A percentile compares a stretch with the other conserved stretches of the same genome.
Evolutionary conservation across 768 basidiomycete species (phyloP).

Genomic region (Arthromyces matolae): DNA sequence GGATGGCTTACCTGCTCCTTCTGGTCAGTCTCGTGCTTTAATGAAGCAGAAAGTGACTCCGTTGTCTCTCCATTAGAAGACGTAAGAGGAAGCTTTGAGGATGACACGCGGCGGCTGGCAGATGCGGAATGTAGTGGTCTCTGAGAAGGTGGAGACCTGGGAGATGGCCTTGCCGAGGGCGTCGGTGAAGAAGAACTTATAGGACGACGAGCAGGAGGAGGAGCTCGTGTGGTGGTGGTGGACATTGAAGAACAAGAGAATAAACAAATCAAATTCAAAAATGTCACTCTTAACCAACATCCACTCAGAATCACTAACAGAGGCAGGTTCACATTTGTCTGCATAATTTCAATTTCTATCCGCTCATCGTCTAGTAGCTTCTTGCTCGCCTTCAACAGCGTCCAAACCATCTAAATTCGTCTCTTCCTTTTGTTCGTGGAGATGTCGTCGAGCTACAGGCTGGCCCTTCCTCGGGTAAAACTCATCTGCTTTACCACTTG

Average conservation of each 20-base stretch:
- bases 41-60: constrained; percentile 55
- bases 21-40: constrained; percentile 75
- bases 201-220: constrained; percentile 45
- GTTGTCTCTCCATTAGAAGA: constrained; percentile 43
- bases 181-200: constrained; percentile 40
- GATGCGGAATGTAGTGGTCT: constrained; percentile 42
- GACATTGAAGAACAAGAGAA: constrained; percentile 22
- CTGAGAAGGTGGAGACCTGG: constrained; percentile 52
- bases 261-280: too few relatives aligned
- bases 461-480: constrained; percentile 70
- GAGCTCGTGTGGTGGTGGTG: constrained; percentile 46
- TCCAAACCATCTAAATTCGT: constrained; percentile 2
- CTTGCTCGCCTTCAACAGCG: constrained; percentile 2
- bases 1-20: constrained; percentile 67
- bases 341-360: neutral
- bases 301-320: constrained; percentile 36
- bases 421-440: constrained; percentile 40
- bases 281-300: constrained; percentile 37
- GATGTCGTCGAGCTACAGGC: constrained; percentile 79
- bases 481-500: constrained; percentile 69
- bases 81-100: constrained; percentile 40
- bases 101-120: constrained; percentile 45
- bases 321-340: constrained; percentile 15
- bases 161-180: constrained; percentile 45
- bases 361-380: constrained; percentile 5